Evolutionary conservation across 169 alveolate species (phyloP), one percentile per base, ranked within the genome.

Genomic region (Plasmodium ovale): DNA sequence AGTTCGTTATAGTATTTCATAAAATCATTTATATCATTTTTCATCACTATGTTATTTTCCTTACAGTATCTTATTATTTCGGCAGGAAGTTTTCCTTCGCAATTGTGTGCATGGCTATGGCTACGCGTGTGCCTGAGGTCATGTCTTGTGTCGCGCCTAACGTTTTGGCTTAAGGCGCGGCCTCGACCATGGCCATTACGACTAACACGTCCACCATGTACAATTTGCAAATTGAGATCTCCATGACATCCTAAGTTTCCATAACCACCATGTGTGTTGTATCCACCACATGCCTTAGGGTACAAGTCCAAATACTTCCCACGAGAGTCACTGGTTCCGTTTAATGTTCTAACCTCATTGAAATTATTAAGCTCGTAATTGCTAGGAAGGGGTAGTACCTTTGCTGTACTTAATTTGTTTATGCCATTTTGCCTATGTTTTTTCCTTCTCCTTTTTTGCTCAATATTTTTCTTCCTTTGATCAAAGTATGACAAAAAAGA

Each of bases 51-150:
- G 19, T 68, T 68, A 31, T 68, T 68, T 42, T 68, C 62, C 47
- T 68, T 68, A 42, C 79, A 68, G 42, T 39, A 68, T 12, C 19
- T 68, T 68, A 44, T 19, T 1, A 42, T 68, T 12, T 68, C 79
- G 19, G 31, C 21, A n/a, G 62, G 44, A 44, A 68, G 49, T 19
- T 39, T 7, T 12, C 44, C 44, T 10, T 44, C 79, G 21, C 21
- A 6, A 51, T 51, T 51, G 21, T 56, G n/a, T 16, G 10, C 23
- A 19, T 56, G 67, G n/a, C n/a, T n/a, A n/a, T n/a, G n/a, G n/a
- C n/a, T n/a, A n/a, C n/a, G n/a, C n/a, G n/a, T n/a, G n/a, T n/a
- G n/a, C n/a, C n/a, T n/a, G n/a, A n/a, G n/a, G n/a, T n/a, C n/a
- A n/a, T n/a, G n/a, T n/a, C n/a, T n/a, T n/a, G n/a, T n/a, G n/a